Base-by-base conservation (phyloP, 352 stramenopile species). In the Pythium phragmiticola region DNA sequence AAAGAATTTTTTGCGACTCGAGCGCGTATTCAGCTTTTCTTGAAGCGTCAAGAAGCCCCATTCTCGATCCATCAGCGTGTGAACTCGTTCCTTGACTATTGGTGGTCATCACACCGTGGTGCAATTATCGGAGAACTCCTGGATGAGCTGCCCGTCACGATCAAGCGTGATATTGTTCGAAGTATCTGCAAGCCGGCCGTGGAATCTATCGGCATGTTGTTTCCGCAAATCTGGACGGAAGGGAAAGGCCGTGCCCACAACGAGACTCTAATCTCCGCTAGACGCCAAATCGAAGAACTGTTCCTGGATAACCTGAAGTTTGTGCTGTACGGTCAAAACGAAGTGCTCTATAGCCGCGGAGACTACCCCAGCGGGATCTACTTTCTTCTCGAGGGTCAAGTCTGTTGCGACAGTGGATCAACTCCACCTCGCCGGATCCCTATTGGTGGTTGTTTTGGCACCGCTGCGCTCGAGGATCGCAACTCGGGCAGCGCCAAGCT, bases 271-370 rank as follows among this genome's bases (percentile, higher is more conserved):
- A n/a, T 88, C 88, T 54, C 55, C 83, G 4, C 68, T 76, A 16
- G 66, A 26, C 42, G 83, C 4, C 62, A 73, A 9, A 3, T 66
- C 70, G 74, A 90, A 45, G 42, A 71, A 7, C 66, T 87, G 12
- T 83, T 90, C 41, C 60, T 92, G 2, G 78, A 84, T 28, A 90
- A 92, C 47, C 62, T 80, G 7, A 81, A 79, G 36, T 88, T 92
- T 34, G 80, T 90, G 26, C 65, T 89, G 16, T 91, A 88, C 30
- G 82, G 80, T 0, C 80, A 89, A 58, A 77, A 75, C 0, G 80
- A 91, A 52, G 67, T 84, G 19, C 60, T 89, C 8, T 91, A 89
- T 54, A 62, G 80, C 0, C 78, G 85, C 61, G 80, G 78, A 11
- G 80, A 88, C 59, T 87, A 75, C 49, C 77, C 75, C 2, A 79